phyloP scores from a whole-genome alignment of 2,329 filamentous ascomycete species.

The Neofusicoccum laricinum region DNA sequence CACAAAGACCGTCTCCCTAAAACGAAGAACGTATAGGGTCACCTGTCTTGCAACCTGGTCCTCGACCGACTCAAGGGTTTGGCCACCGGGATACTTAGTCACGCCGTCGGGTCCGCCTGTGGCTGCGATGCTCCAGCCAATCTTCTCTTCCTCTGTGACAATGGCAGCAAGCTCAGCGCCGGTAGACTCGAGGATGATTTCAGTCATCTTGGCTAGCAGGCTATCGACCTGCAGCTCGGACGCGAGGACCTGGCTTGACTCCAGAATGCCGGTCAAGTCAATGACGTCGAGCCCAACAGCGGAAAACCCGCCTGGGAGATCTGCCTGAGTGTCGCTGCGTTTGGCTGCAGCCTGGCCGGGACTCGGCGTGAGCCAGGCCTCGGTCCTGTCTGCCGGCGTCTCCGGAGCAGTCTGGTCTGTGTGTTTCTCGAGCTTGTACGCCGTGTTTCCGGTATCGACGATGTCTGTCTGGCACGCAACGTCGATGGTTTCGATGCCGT shows the following conservation, averaged over 20 bases:
- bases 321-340: constrained; percentile 43
- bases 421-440: constrained; percentile 44
- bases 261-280: constrained; percentile 73
- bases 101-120: constrained; percentile 72
- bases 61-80: constrained; percentile 61
- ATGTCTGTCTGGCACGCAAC: constrained; percentile 69
- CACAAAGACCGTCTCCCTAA: constrained; percentile 72
- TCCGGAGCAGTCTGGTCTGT: constrained; percentile 37
- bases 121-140: constrained; percentile 69
- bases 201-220: constrained; percentile 75
- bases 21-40: constrained; percentile 72
- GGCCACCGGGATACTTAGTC: constrained; percentile 62
- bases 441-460: constrained; percentile 44
- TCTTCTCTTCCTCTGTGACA: constrained; percentile 66
- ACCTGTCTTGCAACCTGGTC: constrained; percentile 73
- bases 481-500: constrained; percentile 60
- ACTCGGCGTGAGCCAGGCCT: constrained; percentile 48
- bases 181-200: constrained; percentile 76
- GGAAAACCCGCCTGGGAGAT: constrained; percentile 62
- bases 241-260: constrained; percentile 76
- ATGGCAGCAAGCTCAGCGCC: constrained; percentile 73
- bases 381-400: constrained; percentile 45
- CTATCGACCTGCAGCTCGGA: constrained; percentile 74
- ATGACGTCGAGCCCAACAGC: constrained; percentile 73
- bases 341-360: constrained; percentile 41